Percentiles rank a stretch among this genome's conserved stretches.
These are phyloP conservation scores for Earliella scabrosa DNA, from an alignment of 1,284 basidiomycete species.

Conservation along the genomic window DNA sequence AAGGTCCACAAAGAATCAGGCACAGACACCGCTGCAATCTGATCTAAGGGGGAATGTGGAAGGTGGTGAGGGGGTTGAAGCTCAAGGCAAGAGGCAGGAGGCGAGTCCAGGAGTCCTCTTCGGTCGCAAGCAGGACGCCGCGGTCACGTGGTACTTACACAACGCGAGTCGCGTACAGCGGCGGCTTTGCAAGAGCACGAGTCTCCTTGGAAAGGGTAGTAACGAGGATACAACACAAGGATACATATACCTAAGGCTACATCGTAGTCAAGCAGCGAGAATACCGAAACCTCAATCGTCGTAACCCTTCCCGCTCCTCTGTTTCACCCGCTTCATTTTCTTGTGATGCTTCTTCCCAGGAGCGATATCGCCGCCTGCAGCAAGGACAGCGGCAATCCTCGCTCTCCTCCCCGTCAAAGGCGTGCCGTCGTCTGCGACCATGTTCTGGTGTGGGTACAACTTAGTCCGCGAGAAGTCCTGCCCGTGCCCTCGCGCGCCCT, in stretches of 20 bases:
- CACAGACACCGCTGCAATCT: too few relatives aligned
- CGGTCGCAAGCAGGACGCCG: too few relatives aligned
- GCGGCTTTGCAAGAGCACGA: too few relatives aligned
- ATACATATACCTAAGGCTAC: slow-evolving; percentile 24
- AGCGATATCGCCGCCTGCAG: slow-evolving; percentile 43
- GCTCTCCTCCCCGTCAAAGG: slow-evolving; percentile 53
- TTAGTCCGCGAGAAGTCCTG: slow-evolving; percentile 65
- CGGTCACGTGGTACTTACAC: too few relatives aligned
- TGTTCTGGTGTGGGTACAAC: slow-evolving; percentile 82
- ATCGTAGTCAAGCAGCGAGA: slow-evolving; percentile 7
- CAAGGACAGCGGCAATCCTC: slow-evolving; percentile 50
- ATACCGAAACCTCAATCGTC: slow-evolving; percentile 52
- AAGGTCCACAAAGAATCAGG: too few relatives aligned
- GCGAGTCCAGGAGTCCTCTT: too few relatives aligned
- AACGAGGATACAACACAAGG: too few relatives aligned
- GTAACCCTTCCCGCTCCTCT: slow-evolving; percentile 90
- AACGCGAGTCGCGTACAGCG: too few relatives aligned
- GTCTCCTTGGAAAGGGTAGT: background rate
- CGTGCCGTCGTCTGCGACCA: slow-evolving; percentile 77
- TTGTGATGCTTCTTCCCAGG: slow-evolving; percentile 90
- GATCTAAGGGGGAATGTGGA: too few relatives aligned
- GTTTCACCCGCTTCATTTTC: slow-evolving; percentile 82
- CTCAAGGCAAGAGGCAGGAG: too few relatives aligned
- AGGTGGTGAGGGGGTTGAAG: too few relatives aligned
- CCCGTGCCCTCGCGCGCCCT: slow-evolving; percentile 63